Base-by-base conservation (phyloP, 1,284 basidiomycete species). In the Cutaneotrichosporon curvatum region DNA sequence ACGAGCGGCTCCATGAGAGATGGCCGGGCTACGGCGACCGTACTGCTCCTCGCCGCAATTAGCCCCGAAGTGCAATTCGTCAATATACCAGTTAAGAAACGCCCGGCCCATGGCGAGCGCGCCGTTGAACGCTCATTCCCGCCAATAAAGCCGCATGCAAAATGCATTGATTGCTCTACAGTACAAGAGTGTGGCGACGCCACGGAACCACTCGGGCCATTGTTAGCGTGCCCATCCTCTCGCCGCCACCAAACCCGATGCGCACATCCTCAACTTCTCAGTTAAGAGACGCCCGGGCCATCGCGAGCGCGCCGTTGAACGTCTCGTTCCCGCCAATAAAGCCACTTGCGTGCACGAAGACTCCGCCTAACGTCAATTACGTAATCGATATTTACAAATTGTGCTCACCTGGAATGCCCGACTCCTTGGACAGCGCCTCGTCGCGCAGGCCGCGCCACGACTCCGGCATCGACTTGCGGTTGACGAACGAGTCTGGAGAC, bases 241-340 rank as follows among this genome's bases (percentile, higher is more conserved):
- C n/a, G n/a, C n/a, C n/a, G n/a, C n/a, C n/a, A n/a, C n/a, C n/a
- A n/a, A n/a, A n/a, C n/a, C n/a, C n/a, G n/a, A n/a, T n/a, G n/a
- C n/a, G n/a, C n/a, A n/a, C 12, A 28, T 7, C 25, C 12, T 12
- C 25, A 7, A 28, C 25, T 7, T 28, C 25, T 34, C 37, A 22
- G 15, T 2, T 15, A 15, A 55, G 47, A 22, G 53, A 34, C 4
- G 50, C 47, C 59, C 75, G 76, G 1, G 91, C 91, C 73, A 97
- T 82, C 59, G 78, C 73, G 53, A 97, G 70, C 0, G 84, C 88
- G 16, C 94, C 94, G 30, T 88, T 84, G 72, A 81, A 86, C 4
- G 90, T 92, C 67, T 84, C 81, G 70, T 94, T 90, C n/a, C 90
- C 89, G 61, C 91, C 95, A 62, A 92, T 97, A 68, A 98, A 98